phyloP scores from a whole-genome alignment of 768 basidiomycete genomes.

The Termitomyces sp. region DNA sequence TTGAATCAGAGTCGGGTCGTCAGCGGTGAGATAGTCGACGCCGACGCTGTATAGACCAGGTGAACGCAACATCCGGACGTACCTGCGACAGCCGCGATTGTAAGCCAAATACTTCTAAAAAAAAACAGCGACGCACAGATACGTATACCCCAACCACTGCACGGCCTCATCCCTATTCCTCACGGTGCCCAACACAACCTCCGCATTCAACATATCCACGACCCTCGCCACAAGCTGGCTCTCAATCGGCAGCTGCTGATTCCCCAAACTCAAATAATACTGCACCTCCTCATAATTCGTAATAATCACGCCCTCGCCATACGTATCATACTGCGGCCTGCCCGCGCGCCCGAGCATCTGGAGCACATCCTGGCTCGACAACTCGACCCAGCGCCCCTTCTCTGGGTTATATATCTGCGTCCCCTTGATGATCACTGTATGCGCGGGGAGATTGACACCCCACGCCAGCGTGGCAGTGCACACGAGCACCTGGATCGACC shows the following conservation, averaged over 20 bases:
- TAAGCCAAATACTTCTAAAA: neutral
- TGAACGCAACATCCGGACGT: conserved; percentile 90
- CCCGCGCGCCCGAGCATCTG: conserved; percentile 99
- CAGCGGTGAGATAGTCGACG: conserved; percentile 70
- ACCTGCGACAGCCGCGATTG: conserved; percentile 39
- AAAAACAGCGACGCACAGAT: conserved; percentile 53
- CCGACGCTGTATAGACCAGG: conserved; percentile 86
- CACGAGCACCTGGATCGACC: conserved; percentile 88
- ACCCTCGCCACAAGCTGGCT: conserved; percentile 89
- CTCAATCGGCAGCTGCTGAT: conserved; percentile 97
- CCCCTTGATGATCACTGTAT: conserved; percentile 99
- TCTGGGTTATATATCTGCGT: conserved; percentile 99
- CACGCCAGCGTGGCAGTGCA: conserved; percentile 98
- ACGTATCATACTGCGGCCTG: conserved; percentile 95
- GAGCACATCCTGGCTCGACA: conserved; percentile 92
- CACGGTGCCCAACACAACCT: conserved; percentile 92
- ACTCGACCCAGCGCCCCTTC: conserved; percentile 95
- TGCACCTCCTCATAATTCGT: conserved; percentile 97
- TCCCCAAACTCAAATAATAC: conserved; percentile 92
- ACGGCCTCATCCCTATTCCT: conserved; percentile 96
- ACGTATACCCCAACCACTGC: conserved; percentile 95
- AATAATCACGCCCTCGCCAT: conserved; percentile 96
- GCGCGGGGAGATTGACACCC: conserved; percentile 98
- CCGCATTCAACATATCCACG: conserved; percentile 95
- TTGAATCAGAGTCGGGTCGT: conserved; percentile 76